Evolutionary conservation across 768 basidiomycete species (phyloP), one percentile per base, ranked within the genome.

Genomic region (Cystofilobasidium ferigula): DNA sequence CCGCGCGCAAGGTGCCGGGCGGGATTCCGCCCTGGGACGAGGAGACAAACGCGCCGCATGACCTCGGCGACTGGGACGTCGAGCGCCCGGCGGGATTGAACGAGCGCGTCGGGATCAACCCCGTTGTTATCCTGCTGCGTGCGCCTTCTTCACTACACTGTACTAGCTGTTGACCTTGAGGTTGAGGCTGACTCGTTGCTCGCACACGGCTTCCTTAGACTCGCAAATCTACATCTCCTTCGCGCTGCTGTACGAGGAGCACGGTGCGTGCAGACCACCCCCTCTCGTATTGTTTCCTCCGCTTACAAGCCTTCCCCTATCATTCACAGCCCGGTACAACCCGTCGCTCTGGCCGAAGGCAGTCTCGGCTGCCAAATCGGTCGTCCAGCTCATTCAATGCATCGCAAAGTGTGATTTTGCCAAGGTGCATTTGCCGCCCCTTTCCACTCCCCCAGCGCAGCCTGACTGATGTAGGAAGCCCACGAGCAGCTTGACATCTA

Each of bases 31-130:
- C 51, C 16, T 54, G 51, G 51, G 18, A 54, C 30, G 5, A 54
- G 20, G 51, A 54, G 51, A 28, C 30, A 2, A 30, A 32, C 30
- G 3, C 3, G 7, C 51, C 51, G 28, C 30, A 28, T 18, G 51
- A 54, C 30, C 51, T 54, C 9, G 51, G 51, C 51, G 51, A 54
- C 30, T 54, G 51, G 51, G 51, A 54, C 18, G 30, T 54, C 18
- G 51, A 54, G 51, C 51, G 51, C 28, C 51, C 51, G 8, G 28
- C 7, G 1, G 3, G 9, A 10, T 13, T 28, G 1, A 28, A 28
- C 5, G 30, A 54, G 51, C 26, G 30, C 16, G 14, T 54, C 7
- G 51, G 51, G 28, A 22, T 54, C 51, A 54, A 54, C 30, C 51
- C 51, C 4, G 51, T 54, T 28, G 51, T 54, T 28, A 54, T 54